Conservation (phyloP, 116 monocot genomes). For the Thalassia testudinum region DNA sequence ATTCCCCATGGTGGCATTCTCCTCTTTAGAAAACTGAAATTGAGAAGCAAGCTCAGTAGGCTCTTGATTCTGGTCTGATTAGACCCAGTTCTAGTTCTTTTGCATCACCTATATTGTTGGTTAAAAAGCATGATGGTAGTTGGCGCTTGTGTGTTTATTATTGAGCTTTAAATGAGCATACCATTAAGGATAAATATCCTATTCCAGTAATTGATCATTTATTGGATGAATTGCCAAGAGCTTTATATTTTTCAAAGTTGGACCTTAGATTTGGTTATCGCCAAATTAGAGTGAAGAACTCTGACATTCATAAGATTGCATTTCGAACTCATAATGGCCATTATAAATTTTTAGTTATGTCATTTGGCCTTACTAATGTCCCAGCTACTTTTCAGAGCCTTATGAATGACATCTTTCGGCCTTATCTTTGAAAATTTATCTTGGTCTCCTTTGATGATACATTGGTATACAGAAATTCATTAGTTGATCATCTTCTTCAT, state of each 20-base stretch:
- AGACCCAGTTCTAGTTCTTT: background rate
- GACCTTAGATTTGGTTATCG: background rate
- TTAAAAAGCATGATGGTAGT: background rate
- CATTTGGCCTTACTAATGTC: slow-evolving; percentile 1
- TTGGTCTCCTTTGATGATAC: slow-evolving; percentile 2
- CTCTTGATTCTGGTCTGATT: background rate
- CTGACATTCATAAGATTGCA: background rate
- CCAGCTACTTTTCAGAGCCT: background rate
- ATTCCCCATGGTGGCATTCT: background rate
- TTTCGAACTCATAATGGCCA: background rate
- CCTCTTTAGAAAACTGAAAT: background rate
- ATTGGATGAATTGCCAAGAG: background rate
- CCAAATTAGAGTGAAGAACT: background rate
- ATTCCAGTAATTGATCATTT: background rate
- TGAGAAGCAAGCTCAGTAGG: background rate
- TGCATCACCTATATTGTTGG: background rate
- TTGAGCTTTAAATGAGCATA: background rate
- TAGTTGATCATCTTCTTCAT: background rate
- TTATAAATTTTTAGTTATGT: slow-evolving; percentile 1
- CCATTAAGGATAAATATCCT: background rate
- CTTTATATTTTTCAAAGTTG: background rate
- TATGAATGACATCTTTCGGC: slow-evolving; percentile 1
- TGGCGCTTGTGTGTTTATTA: background rate
- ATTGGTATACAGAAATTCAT: background rate
- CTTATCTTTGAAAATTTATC: background rate